A percentile compares a stretch with the other conserved stretches of the same genome.
These are phyloP conservation scores for Funneliformis caledonium DNA, from an alignment of 371 early-diverging fungal genomes.

Conservation along the genomic window DNA sequence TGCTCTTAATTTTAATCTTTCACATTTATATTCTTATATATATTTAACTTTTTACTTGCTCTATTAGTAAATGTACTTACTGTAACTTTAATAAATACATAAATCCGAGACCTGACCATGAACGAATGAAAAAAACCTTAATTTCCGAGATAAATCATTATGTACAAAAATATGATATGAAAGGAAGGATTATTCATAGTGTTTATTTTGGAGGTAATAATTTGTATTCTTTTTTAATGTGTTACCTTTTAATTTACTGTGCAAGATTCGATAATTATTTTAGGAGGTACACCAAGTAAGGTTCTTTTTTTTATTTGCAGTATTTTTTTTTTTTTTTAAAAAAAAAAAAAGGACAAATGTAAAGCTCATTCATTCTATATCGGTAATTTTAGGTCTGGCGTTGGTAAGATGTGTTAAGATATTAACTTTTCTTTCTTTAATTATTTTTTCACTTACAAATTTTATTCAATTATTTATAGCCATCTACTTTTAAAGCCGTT, in stretches of 20 bases:
- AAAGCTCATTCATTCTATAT: neutral
- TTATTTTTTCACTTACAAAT: neutral
- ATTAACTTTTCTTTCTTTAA: neutral
- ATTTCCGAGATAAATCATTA: slow-evolving; percentile 56
- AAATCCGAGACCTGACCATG: slow-evolving; percentile 61
- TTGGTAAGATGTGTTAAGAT: neutral
- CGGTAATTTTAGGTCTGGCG: slow-evolving; percentile 33
- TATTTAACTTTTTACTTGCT: neutral
- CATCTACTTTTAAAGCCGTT: slow-evolving; percentile 49
- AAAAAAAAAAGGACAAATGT: neutral
- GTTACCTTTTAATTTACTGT: neutral
- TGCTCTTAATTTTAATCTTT: neutral
- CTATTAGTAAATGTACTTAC: slow-evolving; percentile 75
- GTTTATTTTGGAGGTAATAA: slow-evolving; percentile 76
- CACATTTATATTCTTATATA: neutral
- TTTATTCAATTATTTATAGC: slow-evolving; percentile 39
- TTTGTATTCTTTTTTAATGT: neutral
- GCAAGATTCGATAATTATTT: slow-evolving; percentile 28
- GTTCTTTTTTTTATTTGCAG: neutral
- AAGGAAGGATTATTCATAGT: slow-evolving; percentile 55
- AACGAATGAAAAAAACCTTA: slow-evolving; percentile 60
- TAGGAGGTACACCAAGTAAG: slow-evolving; percentile 72
- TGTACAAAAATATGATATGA: slow-evolving; percentile 46
- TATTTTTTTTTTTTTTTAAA: neutral
- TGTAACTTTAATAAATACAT: slow-evolving; percentile 88